Evolutionary conservation across 2,329 filamentous ascomycete genomes (phyloP), one percentile per base, ranked within the genome.

Genomic region (Penicillium sumatraense): DNA sequence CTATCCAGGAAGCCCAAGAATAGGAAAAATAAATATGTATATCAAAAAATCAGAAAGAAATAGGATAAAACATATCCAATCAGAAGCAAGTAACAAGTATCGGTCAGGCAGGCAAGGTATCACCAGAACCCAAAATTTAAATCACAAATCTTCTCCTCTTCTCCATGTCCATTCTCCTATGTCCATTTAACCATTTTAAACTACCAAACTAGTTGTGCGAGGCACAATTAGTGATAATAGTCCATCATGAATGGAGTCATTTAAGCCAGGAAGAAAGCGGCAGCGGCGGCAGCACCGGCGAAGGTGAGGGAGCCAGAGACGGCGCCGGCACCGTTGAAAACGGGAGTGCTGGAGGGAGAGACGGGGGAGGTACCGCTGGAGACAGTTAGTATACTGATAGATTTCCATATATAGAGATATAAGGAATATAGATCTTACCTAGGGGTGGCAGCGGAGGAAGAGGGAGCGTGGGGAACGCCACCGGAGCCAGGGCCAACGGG

Each of bases 181-280:
- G 46, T 41, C 49, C 29, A 29, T n/a, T n/a, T 42, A 33, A 44
- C 51, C 47, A 45, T 54, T 44, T 29, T 41, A 40, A 51, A 40
- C 41, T 40, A 50, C 40, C 40, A 48, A 18, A 41, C 53, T 51
- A 55, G 31, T 41, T 20, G 21, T 44, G 29, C n/a, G 5, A 16
- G 26, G 31, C 31, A 48, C 16, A 24, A 36, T 26, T 53, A 53
- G 46, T 38, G 35, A 26, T 36, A 58, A 42, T 27, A 50, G 36
- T 44, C 57, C 56, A 58, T 59, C 50, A 57, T 18, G 33, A 54
- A 60, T 53, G 56, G 49, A 51, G 40, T 63, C 54, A 68, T 66
- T 68, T 71, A 71, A 58, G 68, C 68, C 49, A 71, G 59, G 64
- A 71, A 57, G 67, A 68, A 66, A 54, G 68, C 68, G 10, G 66